Evolutionary conservation across 805 yeast genomes (phyloP).

Genomic region (Candida corydali): DNA sequence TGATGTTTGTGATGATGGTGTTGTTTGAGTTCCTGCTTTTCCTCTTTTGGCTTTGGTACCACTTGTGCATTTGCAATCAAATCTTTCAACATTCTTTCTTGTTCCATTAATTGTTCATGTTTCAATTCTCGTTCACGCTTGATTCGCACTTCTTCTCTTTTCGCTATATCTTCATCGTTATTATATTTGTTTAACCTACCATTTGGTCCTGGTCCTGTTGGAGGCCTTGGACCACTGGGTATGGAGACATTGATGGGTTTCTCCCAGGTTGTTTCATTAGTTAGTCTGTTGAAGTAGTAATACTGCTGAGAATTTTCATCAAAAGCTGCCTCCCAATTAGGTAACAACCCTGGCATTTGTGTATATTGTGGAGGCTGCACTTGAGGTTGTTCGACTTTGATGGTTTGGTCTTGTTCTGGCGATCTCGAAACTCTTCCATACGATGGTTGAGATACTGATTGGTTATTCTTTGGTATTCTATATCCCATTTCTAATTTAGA

Average conservation of each 20-base stretch:
- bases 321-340: slow-evolving; percentile 62
- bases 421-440: slow-evolving; percentile 22
- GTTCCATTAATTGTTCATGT: slow-evolving; percentile 28
- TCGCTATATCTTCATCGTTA: slow-evolving; percentile 21
- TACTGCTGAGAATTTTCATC: slow-evolving; percentile 40
- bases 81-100: slow-evolving; percentile 32
- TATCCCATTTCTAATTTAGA: slow-evolving; percentile 72
- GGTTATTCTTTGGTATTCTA: slow-evolving; percentile 60
- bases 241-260: slow-evolving; percentile 43
- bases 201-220: slow-evolving; percentile 9
- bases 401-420: slow-evolving; percentile 10
- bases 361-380: no score
- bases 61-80: slow-evolving; percentile 26
- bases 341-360: slow-evolving; percentile 36
- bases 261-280: slow-evolving; percentile 55
- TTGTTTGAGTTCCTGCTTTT: slow-evolving; percentile 3
- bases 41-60: not conserved
- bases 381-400: not conserved
- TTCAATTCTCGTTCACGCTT: slow-evolving; percentile 28
- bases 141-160: slow-evolving; percentile 31
- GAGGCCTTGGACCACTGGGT: slow-evolving; percentile 28
- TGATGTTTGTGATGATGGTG: slow-evolving; percentile 3
- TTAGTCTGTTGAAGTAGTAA: slow-evolving; percentile 53
- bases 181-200: slow-evolving; percentile 2
- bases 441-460: slow-evolving; percentile 6